Evolutionary conservation across 2,329 filamentous ascomycete species (phyloP), one percentile per base, ranked within the genome.

Genomic region (Diaporthe nobilis): DNA sequence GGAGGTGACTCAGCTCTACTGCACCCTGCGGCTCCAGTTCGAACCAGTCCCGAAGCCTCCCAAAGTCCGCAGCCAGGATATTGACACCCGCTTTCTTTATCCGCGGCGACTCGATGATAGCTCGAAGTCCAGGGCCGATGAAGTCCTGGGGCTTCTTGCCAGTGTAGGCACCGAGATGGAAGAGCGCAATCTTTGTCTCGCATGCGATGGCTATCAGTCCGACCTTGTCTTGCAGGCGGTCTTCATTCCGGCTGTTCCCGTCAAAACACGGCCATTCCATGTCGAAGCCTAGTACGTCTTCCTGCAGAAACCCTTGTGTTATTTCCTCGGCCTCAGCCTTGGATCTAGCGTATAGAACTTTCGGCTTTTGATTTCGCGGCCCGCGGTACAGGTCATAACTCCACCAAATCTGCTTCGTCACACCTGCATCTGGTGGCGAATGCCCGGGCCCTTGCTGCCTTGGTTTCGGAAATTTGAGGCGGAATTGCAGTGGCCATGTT

Each of bases 111-210:
- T 71, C 65, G 47, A 75, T 63, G n/a, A 63, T 34, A 10, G 13
- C 34, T 17, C 34, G 65, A 25, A 75, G 25, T 20, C 37, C 39
- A 15, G 55, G 65, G 2, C 34, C 65, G 7, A 75, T 55, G 0
- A 71, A 60, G 17, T 63, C 57, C 17, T 25, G 15, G 2, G 73
- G 37, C 9, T 74, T 79, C 1, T 76, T 44, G 9, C 81, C 81
- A 22, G 76, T 65, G n/a, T 57, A 58, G 4, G 73, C 73, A 8
- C 65, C 65, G 37, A 71, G 1, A 60, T 75, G 55, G 55, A 71
- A 63, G 9, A 63, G 44, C 13, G 65, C 73, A 17, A 75, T 63
- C 47, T 44, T 71, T 12, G 42, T 25, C n/a, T 71, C 65, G 44
- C 39, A 28, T 4, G 73, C 73, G n/a, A 74, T n/a, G 63, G 65